These are phyloP conservation scores for Phalaenopsis equestris DNA, from an alignment of 106 monocot species.

Conservation along the genomic window DNA sequence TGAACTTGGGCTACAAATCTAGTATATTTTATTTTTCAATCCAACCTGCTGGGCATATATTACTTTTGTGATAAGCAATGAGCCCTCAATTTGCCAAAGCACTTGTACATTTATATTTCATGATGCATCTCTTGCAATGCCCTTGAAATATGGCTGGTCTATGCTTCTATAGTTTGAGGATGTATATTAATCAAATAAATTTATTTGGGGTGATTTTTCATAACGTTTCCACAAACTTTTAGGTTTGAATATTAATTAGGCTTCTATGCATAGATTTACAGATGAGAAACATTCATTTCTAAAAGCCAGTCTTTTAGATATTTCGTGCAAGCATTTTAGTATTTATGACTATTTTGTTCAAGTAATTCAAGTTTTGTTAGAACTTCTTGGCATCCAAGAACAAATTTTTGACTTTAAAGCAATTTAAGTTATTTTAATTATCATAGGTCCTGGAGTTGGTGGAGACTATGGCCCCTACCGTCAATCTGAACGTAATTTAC, in stretches of 20 bases:
- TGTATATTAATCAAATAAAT: background rate
- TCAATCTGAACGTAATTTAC: slow-evolving; percentile 88
- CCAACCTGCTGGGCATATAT: background rate
- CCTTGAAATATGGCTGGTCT: background rate
- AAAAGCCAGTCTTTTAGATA: background rate
- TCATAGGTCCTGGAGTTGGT: slow-evolving; percentile 72
- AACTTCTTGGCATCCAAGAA: background rate
- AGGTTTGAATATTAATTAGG: background rate
- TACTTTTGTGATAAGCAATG: background rate
- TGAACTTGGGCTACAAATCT: background rate
- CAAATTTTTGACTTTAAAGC: background rate
- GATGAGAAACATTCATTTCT: background rate
- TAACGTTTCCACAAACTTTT: background rate
- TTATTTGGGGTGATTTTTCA: background rate
- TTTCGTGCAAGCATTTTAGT: background rate
- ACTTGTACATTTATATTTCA: background rate
- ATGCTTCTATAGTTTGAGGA: background rate
- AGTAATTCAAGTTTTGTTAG: background rate
- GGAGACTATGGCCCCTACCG: slow-evolving; percentile 95
- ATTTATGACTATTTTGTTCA: background rate
- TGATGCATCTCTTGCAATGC: background rate
- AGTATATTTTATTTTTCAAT: background rate
- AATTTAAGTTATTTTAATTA: background rate
- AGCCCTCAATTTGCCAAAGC: background rate
- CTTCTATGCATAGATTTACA: background rate